Evolutionary conservation across 768 basidiomycete genomes (phyloP).

Genomic region (Boletales sp.): DNA sequence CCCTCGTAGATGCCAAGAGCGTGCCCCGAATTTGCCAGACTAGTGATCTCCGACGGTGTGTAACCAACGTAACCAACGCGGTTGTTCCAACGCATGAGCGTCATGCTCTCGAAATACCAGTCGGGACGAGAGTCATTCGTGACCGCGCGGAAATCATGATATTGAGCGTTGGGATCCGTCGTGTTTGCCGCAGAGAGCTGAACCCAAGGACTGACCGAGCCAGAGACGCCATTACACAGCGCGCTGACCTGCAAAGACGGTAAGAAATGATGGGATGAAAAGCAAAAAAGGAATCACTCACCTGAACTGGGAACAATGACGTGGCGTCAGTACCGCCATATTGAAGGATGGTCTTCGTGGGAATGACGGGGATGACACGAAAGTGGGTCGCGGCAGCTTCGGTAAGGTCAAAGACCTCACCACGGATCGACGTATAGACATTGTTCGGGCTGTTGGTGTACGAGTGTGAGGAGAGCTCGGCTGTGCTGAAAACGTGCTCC

Average conservation of each 20-base stretch:
- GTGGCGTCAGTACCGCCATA: slow-evolving; percentile 80
- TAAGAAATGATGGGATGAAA: background rate
- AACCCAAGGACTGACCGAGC: slow-evolving; percentile 81
- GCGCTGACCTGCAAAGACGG: slow-evolving; percentile 70
- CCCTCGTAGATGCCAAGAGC: slow-evolving; percentile 85
- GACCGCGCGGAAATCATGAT: slow-evolving; percentile 93
- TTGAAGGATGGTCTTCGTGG: slow-evolving; percentile 67
- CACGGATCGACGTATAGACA: slow-evolving; percentile 79
- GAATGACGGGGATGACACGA: slow-evolving; percentile 68
- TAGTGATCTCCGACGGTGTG: slow-evolving; percentile 69
- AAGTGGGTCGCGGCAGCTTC: slow-evolving; percentile 62
- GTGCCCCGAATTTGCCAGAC: slow-evolving; percentile 58
- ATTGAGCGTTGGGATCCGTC: slow-evolving; percentile 70
- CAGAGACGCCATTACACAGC: slow-evolving; percentile 82
- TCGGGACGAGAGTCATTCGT: slow-evolving; percentile 91
- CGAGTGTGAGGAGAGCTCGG: slow-evolving; percentile 76
- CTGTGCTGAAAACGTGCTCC: slow-evolving; percentile 81
- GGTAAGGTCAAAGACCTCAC: slow-evolving; percentile 91
- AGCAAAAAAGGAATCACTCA: slow-evolving; percentile 30
- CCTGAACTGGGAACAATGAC: slow-evolving; percentile 91
- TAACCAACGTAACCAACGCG: slow-evolving; percentile 88
- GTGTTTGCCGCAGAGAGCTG: slow-evolving; percentile 73
- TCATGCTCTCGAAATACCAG: slow-evolving; percentile 98
- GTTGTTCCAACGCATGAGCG: slow-evolving; percentile 82
- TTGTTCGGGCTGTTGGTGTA: slow-evolving; percentile 60